Percentiles rank a stretch among this genome's conserved stretches.
Conservation (phyloP, 306 rosid species). For the Senna siamea region DNA sequence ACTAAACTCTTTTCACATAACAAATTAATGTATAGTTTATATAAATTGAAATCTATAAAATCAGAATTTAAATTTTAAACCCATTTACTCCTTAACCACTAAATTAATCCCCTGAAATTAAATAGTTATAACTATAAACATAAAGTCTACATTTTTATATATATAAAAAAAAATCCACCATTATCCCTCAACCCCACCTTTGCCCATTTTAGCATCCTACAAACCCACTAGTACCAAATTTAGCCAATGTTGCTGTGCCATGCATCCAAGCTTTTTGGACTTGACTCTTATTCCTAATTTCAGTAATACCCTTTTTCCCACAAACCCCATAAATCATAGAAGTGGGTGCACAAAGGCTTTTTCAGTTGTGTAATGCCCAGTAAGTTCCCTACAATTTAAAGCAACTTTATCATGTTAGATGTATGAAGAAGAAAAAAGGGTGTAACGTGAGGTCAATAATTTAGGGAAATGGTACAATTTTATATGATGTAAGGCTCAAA, state of each 20-base stretch:
- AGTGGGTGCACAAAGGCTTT: conserved; percentile 41
- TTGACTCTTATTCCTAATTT: background rate
- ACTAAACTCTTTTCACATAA: no score
- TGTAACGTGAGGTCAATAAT: conserved; percentile 13
- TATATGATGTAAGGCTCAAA: conserved; percentile 16
- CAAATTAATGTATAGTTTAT: no score
- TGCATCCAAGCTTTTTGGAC: conserved; percentile 17
- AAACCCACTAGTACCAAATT: background rate
- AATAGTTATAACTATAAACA: no score
- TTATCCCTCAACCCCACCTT: background rate
- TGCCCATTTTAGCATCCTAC: conserved; percentile 8
- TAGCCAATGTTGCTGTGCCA: conserved; percentile 39
- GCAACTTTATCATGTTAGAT: conserved; percentile 46
- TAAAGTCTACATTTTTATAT: no score
- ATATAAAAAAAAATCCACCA: conserved; percentile 10
- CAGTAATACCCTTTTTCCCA: conserved; percentile 17
- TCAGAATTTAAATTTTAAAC: no score
- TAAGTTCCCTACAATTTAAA: conserved; percentile 40
- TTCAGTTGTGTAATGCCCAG: no score
- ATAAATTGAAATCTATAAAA: no score
- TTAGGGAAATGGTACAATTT: conserved; percentile 11
- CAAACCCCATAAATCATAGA: conserved; percentile 39
- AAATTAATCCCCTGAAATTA: no score
- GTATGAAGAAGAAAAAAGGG: background rate
- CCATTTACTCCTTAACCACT: no score